Percentiles rank a stretch among this genome's conserved stretches.
Evolutionary conservation across 768 basidiomycete genomes (phyloP).

Genomic region (Mrakia gelida): DNA sequence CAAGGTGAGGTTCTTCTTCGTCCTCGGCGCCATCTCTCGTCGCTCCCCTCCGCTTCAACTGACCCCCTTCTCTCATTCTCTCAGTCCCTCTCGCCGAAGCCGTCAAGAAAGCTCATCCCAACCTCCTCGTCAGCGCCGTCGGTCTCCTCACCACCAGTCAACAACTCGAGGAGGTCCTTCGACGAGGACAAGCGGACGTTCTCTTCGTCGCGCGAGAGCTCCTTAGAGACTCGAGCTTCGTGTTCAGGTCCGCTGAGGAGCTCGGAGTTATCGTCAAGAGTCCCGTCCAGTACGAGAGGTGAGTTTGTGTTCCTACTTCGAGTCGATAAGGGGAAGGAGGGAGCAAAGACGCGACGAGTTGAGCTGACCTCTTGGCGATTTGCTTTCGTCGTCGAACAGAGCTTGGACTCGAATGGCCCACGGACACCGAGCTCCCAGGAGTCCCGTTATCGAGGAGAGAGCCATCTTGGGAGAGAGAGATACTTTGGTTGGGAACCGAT

Average conservation of each 20-base stretch:
- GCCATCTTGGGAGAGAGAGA: not conserved
- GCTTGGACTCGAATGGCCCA: constrained; percentile 11
- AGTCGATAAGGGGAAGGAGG: not conserved
- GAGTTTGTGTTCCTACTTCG: not conserved
- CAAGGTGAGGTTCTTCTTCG: not conserved
- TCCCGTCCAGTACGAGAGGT: constrained; percentile 66
- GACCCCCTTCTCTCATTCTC: not conserved
- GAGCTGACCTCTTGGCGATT: not conserved
- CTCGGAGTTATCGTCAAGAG: constrained; percentile 62
- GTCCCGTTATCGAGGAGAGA: not conserved
- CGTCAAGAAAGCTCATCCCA: constrained; percentile 41
- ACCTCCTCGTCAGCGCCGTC: constrained; percentile 56
- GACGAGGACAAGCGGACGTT: constrained; percentile 63
- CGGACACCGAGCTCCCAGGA: not conserved
- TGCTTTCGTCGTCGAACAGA: not conserved
- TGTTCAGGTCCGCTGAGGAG: constrained; percentile 55
- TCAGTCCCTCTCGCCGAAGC: constrained; percentile 26
- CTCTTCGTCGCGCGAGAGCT: constrained; percentile 62
- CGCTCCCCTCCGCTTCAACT: not conserved
- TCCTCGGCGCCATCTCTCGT: not conserved
- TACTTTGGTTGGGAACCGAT: not conserved
- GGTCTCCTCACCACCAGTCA: constrained; percentile 65
- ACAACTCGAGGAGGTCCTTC: constrained; percentile 61
- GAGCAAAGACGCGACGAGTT: no score
- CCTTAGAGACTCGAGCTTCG: constrained; percentile 63